These are phyloP conservation scores for Xylaria sp. DNA, from an alignment of 2,329 filamentous ascomycete genomes.

Conservation along the genomic window DNA sequence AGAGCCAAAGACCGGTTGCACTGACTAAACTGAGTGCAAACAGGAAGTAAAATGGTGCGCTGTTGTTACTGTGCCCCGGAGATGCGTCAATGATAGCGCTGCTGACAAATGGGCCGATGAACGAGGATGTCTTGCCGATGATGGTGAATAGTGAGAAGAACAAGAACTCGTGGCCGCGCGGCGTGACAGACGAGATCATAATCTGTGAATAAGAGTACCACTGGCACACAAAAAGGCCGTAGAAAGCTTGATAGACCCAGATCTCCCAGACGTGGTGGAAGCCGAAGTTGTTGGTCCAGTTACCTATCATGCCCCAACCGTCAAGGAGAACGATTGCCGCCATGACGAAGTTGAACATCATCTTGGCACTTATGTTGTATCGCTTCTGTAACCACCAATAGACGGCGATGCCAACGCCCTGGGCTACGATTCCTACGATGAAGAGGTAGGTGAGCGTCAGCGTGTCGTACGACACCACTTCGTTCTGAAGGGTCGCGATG, in stretches of 20 bases:
- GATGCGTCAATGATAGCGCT: conserved; percentile 75
- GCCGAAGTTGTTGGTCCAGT: conserved; percentile 58
- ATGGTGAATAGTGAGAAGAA: conserved; percentile 78
- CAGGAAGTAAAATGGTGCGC: conserved; percentile 74
- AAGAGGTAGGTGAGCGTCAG: conserved; percentile 73
- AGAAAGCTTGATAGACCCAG: conserved; percentile 64
- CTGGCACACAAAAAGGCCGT: conserved; percentile 74
- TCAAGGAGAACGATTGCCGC: conserved; percentile 70
- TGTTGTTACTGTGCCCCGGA: conserved; percentile 64
- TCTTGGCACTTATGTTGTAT: conserved; percentile 70
- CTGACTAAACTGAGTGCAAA: conserved; percentile 68
- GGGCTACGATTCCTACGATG: conserved; percentile 72
- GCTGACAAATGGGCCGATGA: conserved; percentile 76
- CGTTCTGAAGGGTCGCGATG: conserved; percentile 73
- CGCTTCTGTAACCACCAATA: conserved; percentile 72
- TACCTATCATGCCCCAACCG: conserved; percentile 60
- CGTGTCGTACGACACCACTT: conserved; percentile 72
- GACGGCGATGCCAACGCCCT: conserved; percentile 69
- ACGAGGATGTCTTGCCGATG: conserved; percentile 74
- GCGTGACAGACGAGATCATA: conserved; percentile 77
- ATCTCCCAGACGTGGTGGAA: conserved; percentile 61
- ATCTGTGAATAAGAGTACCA: conserved; percentile 79
- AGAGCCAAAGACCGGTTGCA: conserved; percentile 63
- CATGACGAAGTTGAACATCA: conserved; percentile 75
- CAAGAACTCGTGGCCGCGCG: conserved; percentile 74